A percentile compares a stretch with the other conserved stretches of the same genome.
Evolutionary conservation across 139 green algal genomes (phyloP).

Genomic region (Chlamydomonas sp.): DNA sequence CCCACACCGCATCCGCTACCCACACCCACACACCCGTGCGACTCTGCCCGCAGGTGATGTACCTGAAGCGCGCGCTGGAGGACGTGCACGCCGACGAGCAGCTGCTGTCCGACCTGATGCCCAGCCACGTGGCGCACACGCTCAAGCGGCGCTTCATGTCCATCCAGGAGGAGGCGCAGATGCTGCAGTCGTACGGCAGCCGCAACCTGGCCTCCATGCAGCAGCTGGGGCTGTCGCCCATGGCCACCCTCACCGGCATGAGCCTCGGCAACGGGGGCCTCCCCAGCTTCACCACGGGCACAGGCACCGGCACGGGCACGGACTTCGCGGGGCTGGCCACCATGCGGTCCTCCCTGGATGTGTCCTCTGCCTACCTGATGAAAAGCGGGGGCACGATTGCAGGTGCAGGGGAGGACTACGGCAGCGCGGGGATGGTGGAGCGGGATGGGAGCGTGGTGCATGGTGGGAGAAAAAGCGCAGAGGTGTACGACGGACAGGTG

Average conservation of each 20-base stretch:
- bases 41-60: slow-evolving; percentile 10
- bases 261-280: no score
- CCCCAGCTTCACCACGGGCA: no score
- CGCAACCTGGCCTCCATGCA: background rate
- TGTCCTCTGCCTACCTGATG: no score
- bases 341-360: no score
- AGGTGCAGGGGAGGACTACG: background rate
- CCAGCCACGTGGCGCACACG: slow-evolving; percentile 29
- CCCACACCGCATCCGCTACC: no score
- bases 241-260: no score
- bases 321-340: background rate
- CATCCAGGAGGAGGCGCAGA: slow-evolving; percentile 11
- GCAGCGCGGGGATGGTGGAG: background rate
- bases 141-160: slow-evolving; percentile 39
- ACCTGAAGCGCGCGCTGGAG: slow-evolving; percentile 36
- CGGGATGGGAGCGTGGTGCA: background rate
- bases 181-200: background rate
- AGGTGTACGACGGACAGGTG: no score
- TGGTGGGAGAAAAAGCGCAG: no score
- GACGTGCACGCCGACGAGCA: slow-evolving; percentile 33
- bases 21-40: background rate
- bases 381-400: no score
- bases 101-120: slow-evolving; percentile 35
- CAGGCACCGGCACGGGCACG: no score
- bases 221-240: background rate